Evolutionary conservation across 345 rosid species (phyloP).

Genomic region (Nephelium lappaceum): DNA sequence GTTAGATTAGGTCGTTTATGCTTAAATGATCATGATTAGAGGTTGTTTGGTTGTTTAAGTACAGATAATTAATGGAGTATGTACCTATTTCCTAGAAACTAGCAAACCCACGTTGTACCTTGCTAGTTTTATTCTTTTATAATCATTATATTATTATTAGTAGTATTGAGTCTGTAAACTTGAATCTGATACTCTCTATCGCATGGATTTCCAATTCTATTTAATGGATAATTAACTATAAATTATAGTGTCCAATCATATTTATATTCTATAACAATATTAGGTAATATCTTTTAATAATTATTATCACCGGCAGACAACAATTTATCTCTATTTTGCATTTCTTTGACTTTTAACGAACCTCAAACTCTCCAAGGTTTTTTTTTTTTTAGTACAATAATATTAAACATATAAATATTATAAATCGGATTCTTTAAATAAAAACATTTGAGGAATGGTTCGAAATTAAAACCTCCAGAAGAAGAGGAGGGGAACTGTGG

Average conservation of each 20-base stretch:
- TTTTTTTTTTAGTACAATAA: too few species aligned
- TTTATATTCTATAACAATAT: too few species aligned
- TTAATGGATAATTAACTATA: not conserved
- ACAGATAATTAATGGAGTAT: constrained; percentile 7
- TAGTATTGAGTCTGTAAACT: not conserved
- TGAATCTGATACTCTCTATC: not conserved
- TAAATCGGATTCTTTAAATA: too few species aligned
- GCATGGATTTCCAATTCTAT: not conserved
- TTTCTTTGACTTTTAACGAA: too few species aligned
- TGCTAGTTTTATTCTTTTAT: not conserved
- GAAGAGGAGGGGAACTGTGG: too few species aligned
- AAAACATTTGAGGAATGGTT: too few species aligned
- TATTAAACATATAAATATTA: too few species aligned
- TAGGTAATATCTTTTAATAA: not conserved
- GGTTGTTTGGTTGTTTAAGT: constrained; percentile 8
- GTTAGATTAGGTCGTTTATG: constrained; percentile 10
- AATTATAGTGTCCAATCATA: not conserved
- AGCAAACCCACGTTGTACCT: constrained; percentile 12
- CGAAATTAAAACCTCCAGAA: too few species aligned
- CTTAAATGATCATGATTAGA: not conserved
- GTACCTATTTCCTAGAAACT: constrained; percentile 11
- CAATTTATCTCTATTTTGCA: not conserved
- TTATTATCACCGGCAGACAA: not conserved
- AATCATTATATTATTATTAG: not conserved
- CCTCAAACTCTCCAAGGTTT: too few species aligned